A percentile compares a stretch with the other conserved stretches of the same genome.
Conservation (phyloP, 768 basidiomycete genomes). For the Boletus tomentosulus region DNA sequence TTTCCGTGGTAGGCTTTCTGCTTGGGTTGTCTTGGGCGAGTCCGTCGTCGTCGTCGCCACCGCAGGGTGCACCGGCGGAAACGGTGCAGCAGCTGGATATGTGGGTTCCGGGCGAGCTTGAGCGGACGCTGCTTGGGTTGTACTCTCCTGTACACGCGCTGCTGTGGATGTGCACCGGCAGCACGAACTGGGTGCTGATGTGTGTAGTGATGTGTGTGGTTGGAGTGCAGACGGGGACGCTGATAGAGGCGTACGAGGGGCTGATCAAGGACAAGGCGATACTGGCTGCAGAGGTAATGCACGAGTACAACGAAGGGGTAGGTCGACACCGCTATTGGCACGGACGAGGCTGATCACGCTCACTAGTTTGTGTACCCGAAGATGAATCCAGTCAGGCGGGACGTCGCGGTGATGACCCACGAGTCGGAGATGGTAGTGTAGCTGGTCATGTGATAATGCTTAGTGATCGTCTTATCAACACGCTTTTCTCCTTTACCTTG, state of each 20-base stretch:
- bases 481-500: neutral
- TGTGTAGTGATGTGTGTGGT: constrained; percentile 63
- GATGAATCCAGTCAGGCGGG: constrained; percentile 68
- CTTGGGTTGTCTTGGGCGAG: constrained; percentile 53
- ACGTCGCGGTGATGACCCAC: constrained; percentile 83
- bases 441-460: constrained; percentile 9
- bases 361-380: constrained; percentile 80
- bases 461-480: constrained; percentile 12
- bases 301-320: constrained; percentile 80
- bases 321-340: constrained; percentile 19
- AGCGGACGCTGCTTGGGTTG: constrained; percentile 62
- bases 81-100: constrained; percentile 74
- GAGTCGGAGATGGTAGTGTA: constrained; percentile 59
- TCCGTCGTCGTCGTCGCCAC: constrained; percentile 31
- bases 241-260: constrained; percentile 44
- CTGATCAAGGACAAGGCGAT: constrained; percentile 73
- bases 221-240: constrained; percentile 53
- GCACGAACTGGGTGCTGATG: constrained; percentile 76
- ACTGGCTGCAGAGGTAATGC: constrained; percentile 75
- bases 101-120: constrained; percentile 73
- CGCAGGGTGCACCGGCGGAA: constrained; percentile 37
- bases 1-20: constrained; percentile 62
- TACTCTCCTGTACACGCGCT: constrained; percentile 78
- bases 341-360: neutral
- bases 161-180: constrained; percentile 66